Base-by-base conservation (phyloP, 202 grass and related monocot species). In the Schoenoplectus triqueter region DNA sequence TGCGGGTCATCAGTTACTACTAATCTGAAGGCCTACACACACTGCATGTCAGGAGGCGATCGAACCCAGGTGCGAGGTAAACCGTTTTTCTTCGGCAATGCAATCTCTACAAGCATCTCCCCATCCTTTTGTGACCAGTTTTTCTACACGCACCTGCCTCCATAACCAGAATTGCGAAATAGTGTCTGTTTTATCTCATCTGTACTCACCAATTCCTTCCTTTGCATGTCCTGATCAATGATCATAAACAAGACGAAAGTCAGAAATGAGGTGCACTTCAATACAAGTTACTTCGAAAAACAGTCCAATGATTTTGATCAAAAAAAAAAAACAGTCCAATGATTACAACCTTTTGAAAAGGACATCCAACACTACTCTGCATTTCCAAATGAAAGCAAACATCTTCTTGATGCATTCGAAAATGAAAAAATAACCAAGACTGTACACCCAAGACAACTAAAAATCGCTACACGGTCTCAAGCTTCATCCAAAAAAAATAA, bases 151-250 rank as follows among this genome's bases (percentile, higher is more conserved):
- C 92, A 98, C 72, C 91, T 89, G n/a, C 91, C 95, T 22, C 92
- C 92, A 13, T 93, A 95, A 64, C 95, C 95, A 8, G 95, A 90
- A 81, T 93, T 98, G 84, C 89, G 94, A 66, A 92, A 90, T 44
- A 98, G 92, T 80, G 92, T 91, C 84, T 95, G 95, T 86, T 98
- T 93, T 66, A 98, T 87, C 66, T 86, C 84, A 19, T 98, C 95
- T 7, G 89, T 84, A 49, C 69, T 89, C 22, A 95, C 67, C 85
- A 79, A 76, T 52, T 92, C 92, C 86, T 91, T 90, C 83, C 91
- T 90, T 86, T 93, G 85, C 84, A 87, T 66, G 64, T 84, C 79
- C 84, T 89, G 87, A 89, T 80, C 44, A 56, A 71, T 66, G 73
- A 59, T 59, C 31, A 61, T 45, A 79, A 79, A 79, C 75, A 79